Evolutionary conservation across 2,329 filamentous ascomycete species (phyloP).

Genomic region (Pestalotiopsis sp.): DNA sequence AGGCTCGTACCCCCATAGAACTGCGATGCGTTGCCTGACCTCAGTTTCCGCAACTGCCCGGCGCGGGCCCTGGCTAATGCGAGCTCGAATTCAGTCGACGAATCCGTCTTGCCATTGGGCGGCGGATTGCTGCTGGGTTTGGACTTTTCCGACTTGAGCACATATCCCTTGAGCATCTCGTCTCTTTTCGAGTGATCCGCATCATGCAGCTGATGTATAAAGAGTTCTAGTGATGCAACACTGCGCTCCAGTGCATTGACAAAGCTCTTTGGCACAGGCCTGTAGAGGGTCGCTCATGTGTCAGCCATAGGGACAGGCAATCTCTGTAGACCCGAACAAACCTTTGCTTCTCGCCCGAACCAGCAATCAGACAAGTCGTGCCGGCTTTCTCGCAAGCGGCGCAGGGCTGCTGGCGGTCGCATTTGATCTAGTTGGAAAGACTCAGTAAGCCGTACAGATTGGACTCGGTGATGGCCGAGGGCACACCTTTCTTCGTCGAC

Average conservation of each 20-base stretch:
- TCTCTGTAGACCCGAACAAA: background rate
- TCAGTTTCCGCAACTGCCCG: slow-evolving; percentile 37
- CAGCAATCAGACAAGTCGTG: slow-evolving; percentile 13
- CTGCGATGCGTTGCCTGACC: slow-evolving; percentile 40
- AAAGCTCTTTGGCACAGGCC: slow-evolving; percentile 44
- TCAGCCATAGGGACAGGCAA: background rate
- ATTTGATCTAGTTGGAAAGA: slow-evolving; percentile 11
- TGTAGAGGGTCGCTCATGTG: slow-evolving; percentile 17
- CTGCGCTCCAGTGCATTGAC: slow-evolving; percentile 48
- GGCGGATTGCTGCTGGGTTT: slow-evolving; percentile 16
- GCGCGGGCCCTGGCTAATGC: slow-evolving; percentile 31
- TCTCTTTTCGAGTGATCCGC: slow-evolving; percentile 39
- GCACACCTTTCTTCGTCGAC: slow-evolving; percentile 12
- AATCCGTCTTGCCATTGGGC: slow-evolving; percentile 13
- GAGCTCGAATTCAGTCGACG: slow-evolving; percentile 18
- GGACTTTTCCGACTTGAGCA: slow-evolving; percentile 15
- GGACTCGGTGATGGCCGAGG: too few species aligned
- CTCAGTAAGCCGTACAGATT: background rate
- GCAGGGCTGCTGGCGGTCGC: slow-evolving; percentile 14
- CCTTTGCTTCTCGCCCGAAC: slow-evolving; percentile 17
- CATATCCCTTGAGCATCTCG: slow-evolving; percentile 41
- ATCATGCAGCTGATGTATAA: slow-evolving; percentile 43
- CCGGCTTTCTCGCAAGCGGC: slow-evolving; percentile 13
- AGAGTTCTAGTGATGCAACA: slow-evolving; percentile 43
- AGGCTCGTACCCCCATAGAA: slow-evolving; percentile 51